phyloP scores from a whole-genome alignment of 2,329 filamentous ascomycete genomes.

The Fusarium buxicola region DNA sequence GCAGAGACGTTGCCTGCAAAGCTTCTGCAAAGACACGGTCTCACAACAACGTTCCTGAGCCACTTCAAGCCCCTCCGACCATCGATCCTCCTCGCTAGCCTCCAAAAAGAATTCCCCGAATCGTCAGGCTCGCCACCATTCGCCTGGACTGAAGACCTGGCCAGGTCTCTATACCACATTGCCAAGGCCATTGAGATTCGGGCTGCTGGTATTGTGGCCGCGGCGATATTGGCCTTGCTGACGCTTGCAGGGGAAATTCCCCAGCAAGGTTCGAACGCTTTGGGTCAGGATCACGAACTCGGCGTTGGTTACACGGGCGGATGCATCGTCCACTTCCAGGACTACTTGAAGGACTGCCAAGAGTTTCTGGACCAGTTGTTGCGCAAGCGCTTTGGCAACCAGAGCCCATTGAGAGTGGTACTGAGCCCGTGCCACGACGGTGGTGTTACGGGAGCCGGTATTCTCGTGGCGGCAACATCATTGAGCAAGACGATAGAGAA shows the following conservation, averaged over 20 bases:
- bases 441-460: slow-evolving; percentile 71
- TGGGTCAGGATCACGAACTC: slow-evolving; percentile 61
- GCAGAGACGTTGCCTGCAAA: slow-evolving; percentile 63
- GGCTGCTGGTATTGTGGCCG: slow-evolving; percentile 79
- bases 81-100: slow-evolving; percentile 58
- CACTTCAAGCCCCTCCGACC: slow-evolving; percentile 69
- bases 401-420: slow-evolving; percentile 57
- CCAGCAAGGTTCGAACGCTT: slow-evolving; percentile 41
- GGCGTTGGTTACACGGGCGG: slow-evolving; percentile 84
- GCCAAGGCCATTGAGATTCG: slow-evolving; percentile 77
- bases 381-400: slow-evolving; percentile 41
- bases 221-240: slow-evolving; percentile 77
- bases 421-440: slow-evolving; percentile 70
- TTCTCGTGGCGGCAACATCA: slow-evolving; percentile 62
- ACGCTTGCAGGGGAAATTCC: slow-evolving; percentile 75
- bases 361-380: slow-evolving; percentile 70
- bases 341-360: slow-evolving; percentile 78
- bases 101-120: slow-evolving; percentile 65
- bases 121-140: slow-evolving; percentile 60
- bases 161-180: slow-evolving; percentile 71
- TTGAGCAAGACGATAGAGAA: slow-evolving; percentile 54
- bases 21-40: slow-evolving; percentile 68
- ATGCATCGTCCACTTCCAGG: slow-evolving; percentile 82
- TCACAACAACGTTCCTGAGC: slow-evolving; percentile 80
- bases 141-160: slow-evolving; percentile 71